Evolutionary conservation across 2,329 filamentous ascomycete genomes (phyloP).

Genomic region (Decorospora gaudefroyi): DNA sequence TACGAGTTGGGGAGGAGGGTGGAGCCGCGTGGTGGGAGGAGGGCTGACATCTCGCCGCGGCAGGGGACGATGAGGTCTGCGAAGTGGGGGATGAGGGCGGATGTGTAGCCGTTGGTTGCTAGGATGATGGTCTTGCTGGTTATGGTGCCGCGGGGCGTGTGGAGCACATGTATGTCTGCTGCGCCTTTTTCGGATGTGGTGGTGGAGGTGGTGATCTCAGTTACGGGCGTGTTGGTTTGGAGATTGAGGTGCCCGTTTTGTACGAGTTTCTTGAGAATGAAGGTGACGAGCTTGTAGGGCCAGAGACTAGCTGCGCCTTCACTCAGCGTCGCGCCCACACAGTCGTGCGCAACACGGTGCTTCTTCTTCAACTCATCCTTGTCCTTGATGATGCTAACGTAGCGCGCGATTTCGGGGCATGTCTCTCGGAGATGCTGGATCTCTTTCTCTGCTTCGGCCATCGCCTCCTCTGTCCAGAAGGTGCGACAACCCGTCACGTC

Average conservation of each 20-base stretch:
- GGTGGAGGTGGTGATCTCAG: slow-evolving; percentile 38
- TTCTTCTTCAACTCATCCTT: slow-evolving; percentile 53
- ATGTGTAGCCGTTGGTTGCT: slow-evolving; percentile 84
- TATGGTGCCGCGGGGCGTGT: slow-evolving; percentile 72
- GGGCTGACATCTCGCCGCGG: slow-evolving; percentile 71
- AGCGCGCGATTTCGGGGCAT: slow-evolving; percentile 61
- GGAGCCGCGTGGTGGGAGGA: slow-evolving; percentile 59
- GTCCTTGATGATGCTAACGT: slow-evolving; percentile 49
- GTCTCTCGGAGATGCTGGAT: slow-evolving; percentile 56
- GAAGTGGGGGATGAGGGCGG: slow-evolving; percentile 71
- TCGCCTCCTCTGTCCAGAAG: slow-evolving; percentile 62
- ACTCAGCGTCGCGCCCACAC: slow-evolving; percentile 67
- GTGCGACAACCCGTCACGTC: slow-evolving; percentile 66
- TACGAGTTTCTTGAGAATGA: slow-evolving; percentile 66
- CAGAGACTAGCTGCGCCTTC: slow-evolving; percentile 69
- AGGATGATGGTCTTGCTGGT: slow-evolving; percentile 68
- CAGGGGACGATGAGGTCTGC: slow-evolving; percentile 75
- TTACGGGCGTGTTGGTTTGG: slow-evolving; percentile 72
- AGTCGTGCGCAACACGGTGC: slow-evolving; percentile 55
- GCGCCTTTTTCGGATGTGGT: too few relatives aligned
- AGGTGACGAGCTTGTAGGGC: slow-evolving; percentile 83
- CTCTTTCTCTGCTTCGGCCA: slow-evolving; percentile 57
- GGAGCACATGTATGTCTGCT: slow-evolving; percentile 60
- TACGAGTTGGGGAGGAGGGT: slow-evolving; percentile 63
- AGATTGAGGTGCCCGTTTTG: slow-evolving; percentile 64